These are phyloP conservation scores for Eutrema salsugineum DNA, from an alignment of 441 rosid species.

Conservation along the genomic window DNA sequence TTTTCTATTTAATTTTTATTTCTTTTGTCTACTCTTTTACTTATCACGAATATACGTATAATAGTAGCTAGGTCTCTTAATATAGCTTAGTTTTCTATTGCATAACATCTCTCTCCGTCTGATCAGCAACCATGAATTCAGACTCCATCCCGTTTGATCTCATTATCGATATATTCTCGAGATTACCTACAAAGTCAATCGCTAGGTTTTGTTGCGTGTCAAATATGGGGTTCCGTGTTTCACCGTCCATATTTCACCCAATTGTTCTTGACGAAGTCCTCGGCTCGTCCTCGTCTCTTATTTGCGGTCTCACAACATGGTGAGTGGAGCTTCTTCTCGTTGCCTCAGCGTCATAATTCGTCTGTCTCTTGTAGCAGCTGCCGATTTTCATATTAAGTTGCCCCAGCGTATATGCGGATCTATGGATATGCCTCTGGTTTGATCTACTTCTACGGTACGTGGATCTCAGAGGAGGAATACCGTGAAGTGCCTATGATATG, in stretches of 20 bases:
- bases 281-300: neutral
- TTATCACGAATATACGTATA: too few species aligned
- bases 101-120: neutral
- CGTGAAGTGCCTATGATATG: neutral
- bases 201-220: neutral
- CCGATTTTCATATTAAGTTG: neutral
- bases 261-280: neutral
- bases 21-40: too few species aligned
- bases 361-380: neutral
- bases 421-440: neutral
- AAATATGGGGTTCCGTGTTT: neutral
- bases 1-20: too few species aligned
- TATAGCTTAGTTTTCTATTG: neutral
- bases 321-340: neutral
- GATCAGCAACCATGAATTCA: too few species aligned
- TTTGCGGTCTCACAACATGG: accelerated
- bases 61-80: neutral
- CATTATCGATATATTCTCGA: neutral
- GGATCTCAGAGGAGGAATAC: neutral
- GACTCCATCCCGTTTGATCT: neutral
- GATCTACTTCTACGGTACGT: neutral
- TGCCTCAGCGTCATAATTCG: neutral
- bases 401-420: neutral
- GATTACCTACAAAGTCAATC: neutral
- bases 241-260: neutral